Conservation (phyloP, 371 early-diverging fungal genomes). For the Mucor irregularis region DNA sequence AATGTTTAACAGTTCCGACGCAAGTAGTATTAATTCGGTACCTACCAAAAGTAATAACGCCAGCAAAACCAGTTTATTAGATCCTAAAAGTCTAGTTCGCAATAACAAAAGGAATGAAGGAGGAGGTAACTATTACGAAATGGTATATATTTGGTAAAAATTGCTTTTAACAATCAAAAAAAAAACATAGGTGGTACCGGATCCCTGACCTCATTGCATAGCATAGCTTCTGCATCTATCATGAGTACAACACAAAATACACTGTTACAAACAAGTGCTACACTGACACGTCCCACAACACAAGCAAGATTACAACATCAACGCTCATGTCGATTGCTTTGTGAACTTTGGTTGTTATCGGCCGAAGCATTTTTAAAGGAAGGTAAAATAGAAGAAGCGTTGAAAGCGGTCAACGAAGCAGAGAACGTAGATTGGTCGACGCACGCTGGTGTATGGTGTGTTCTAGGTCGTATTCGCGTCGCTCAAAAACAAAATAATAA, state of each 20-base stretch:
- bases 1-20: conserved; percentile 18
- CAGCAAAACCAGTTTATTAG: conserved; percentile 6
- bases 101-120: neutral
- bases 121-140: too few species aligned
- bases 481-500: conserved; percentile 39
- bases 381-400: conserved; percentile 60
- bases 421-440: conserved; percentile 57
- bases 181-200: neutral
- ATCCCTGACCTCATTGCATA: conserved; percentile 3
- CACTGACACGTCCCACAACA: conserved; percentile 15
- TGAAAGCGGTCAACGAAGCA: conserved; percentile 65
- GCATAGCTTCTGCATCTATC: conserved; percentile 19
- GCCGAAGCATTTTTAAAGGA: conserved; percentile 57
- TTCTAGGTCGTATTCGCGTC: conserved; percentile 51
- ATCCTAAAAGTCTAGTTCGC: conserved; percentile 8
- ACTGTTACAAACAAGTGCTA: conserved; percentile 10
- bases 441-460: conserved; percentile 59
- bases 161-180: neutral
- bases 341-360: conserved; percentile 60
- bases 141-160: too few species aligned
- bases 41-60: neutral
- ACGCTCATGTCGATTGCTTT: conserved; percentile 30
- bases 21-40: conserved; percentile 8
- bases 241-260: conserved; percentile 19
- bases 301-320: conserved; percentile 27